phyloP scores from a whole-genome alignment of 345 rosid genomes.

The Eucalyptus curtisii region DNA sequence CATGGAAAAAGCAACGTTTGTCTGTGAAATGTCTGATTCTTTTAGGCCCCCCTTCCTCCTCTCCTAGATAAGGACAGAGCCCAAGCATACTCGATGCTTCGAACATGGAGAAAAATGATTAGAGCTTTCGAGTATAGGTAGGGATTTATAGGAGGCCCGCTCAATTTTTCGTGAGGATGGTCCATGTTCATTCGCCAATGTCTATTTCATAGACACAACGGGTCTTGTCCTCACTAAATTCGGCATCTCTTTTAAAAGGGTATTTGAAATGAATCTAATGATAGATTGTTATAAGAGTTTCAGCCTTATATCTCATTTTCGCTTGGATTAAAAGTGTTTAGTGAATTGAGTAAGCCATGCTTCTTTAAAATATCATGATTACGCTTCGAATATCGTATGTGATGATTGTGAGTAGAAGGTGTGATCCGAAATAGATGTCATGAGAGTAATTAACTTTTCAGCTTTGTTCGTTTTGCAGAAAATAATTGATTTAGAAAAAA shows the following conservation, averaged over 20 bases:
- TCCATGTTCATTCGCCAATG: fast-evolving
- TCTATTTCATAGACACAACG: fast-evolving
- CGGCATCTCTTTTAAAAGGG: fast-evolving
- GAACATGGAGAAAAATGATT: neutral
- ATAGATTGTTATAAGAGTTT: neutral
- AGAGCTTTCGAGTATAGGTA: neutral
- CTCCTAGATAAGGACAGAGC: neutral
- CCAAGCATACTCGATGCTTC: neutral
- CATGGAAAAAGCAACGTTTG: neutral
- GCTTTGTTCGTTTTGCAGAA: fast-evolving
- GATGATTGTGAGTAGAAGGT: too few relatives aligned
- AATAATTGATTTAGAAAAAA: fast-evolving
- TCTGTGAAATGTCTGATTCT: neutral
- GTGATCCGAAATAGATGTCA: fast-evolving
- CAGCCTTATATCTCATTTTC: fast-evolving
- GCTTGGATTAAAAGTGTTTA: neutral
- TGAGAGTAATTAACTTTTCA: neutral
- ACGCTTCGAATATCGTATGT: neutral
- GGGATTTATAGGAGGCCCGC: neutral
- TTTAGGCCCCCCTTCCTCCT: neutral
- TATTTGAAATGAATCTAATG: neutral
- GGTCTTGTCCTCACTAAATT: neutral
- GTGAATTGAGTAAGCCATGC: neutral
- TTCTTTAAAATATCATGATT: neutral
- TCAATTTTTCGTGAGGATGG: neutral